phyloP scores from a whole-genome alignment of 1,284 basidiomycete genomes.

The Microbotryum scabiosae region DNA sequence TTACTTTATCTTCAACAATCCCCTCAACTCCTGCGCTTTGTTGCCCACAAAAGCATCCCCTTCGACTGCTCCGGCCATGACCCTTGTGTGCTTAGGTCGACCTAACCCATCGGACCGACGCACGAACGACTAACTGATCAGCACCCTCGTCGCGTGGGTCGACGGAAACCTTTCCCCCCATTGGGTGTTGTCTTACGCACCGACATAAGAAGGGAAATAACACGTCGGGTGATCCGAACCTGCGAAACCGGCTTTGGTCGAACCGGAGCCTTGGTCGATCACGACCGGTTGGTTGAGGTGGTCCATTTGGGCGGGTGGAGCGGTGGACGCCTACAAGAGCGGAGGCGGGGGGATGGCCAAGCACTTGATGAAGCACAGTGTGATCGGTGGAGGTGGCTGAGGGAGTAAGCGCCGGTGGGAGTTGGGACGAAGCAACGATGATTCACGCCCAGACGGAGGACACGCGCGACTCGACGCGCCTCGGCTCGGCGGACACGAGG shows the following conservation, averaged over 20 bases:
- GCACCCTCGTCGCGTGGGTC: neutral
- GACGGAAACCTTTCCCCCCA: no score
- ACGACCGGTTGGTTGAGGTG: conserved; percentile 29
- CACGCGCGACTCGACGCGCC: no score
- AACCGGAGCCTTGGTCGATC: conserved; percentile 89
- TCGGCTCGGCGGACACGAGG: no score
- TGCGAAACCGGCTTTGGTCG: conserved; percentile 95
- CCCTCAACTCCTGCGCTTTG: conserved; percentile 85
- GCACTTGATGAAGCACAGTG: no score
- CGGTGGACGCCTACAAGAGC: no score
- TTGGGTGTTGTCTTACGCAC: no score
- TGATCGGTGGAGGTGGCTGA: no score
- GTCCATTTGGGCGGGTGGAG: conserved; percentile 9
- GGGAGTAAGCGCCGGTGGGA: no score
- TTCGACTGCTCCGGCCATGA: conserved; percentile 88
- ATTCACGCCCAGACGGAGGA: no score
- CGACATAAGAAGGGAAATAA: conserved; percentile 92
- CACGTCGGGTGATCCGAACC: conserved; percentile 96
- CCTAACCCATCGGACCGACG: conserved; percentile 46
- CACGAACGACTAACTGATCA: conserved; percentile 1
- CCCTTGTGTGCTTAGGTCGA: conserved; percentile 85
- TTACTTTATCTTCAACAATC: conserved; percentile 70
- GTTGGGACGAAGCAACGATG: no score
- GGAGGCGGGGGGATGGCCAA: no score
- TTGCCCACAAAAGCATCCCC: conserved; percentile 88